phyloP scores from a whole-genome alignment of 2,329 filamentous ascomycete genomes.

The Aspergillus pseudonomiae region DNA sequence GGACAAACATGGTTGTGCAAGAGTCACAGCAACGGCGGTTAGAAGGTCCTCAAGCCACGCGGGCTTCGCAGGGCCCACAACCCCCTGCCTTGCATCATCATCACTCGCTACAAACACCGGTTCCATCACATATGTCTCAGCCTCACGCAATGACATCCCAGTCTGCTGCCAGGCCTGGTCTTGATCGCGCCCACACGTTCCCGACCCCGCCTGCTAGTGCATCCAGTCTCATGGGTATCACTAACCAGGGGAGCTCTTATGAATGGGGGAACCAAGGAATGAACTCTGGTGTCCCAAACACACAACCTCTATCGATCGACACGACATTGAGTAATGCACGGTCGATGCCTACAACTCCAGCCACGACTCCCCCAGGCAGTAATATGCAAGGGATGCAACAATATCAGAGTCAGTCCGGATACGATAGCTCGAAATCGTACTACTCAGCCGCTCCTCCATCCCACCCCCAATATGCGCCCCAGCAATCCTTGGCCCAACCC shows the following conservation, averaged over 20 bases:
- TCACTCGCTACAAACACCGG: slow-evolving; percentile 60
- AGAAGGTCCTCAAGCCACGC: slow-evolving; percentile 51
- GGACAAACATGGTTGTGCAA: slow-evolving; percentile 84
- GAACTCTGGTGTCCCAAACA: slow-evolving; percentile 61
- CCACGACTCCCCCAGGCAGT: slow-evolving; percentile 82
- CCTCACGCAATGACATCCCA: slow-evolving; percentile 65
- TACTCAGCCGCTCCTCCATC: slow-evolving; percentile 71
- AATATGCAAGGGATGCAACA: slow-evolving; percentile 76
- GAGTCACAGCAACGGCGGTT: slow-evolving; percentile 76
- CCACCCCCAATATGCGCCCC: slow-evolving; percentile 69
- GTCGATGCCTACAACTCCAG: slow-evolving; percentile 88
- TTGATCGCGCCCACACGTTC: slow-evolving; percentile 89
- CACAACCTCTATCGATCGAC: slow-evolving; percentile 79
- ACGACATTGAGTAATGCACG: slow-evolving; percentile 75
- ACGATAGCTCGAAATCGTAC: slow-evolving; percentile 76
- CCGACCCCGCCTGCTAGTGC: slow-evolving; percentile 91
- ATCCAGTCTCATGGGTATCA: slow-evolving; percentile 81
- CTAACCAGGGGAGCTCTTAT: slow-evolving; percentile 72
- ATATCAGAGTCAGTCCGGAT: slow-evolving; percentile 72
- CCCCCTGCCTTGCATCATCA: slow-evolving; percentile 62
- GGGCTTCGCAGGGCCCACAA: slow-evolving; percentile 69
- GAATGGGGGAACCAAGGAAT: slow-evolving; percentile 74
- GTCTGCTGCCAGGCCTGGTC: slow-evolving; percentile 61
- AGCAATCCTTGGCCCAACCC: slow-evolving; percentile 61
- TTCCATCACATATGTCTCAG: slow-evolving; percentile 65